Conservation (phyloP, 345 rosid genomes). For the Euphorbia tirucalli region DNA sequence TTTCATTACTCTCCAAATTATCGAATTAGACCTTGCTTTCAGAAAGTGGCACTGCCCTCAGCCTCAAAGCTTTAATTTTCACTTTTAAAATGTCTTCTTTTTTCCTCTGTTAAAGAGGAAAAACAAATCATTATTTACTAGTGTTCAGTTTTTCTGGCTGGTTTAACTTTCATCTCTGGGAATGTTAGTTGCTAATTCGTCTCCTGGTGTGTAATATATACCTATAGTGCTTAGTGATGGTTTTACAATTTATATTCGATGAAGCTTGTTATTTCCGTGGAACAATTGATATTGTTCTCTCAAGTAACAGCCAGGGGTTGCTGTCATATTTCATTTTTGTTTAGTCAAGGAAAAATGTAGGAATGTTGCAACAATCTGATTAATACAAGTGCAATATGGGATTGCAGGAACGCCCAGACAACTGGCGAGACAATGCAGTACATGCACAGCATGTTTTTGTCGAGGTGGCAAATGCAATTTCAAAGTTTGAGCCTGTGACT, state of each 20-base stretch:
- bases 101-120: no score
- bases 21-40: no score
- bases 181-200: no score
- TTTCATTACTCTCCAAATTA: no score
- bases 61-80: not conserved
- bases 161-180: no score
- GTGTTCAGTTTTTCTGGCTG: no score
- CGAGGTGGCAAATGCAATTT: constrained; percentile 71
- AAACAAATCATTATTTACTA: no score
- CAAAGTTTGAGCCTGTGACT: constrained; percentile 76
- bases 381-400: not conserved
- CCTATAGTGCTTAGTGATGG: not conserved
- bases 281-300: not conserved
- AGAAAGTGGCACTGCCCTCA: no score
- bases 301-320: not conserved
- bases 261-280: not conserved
- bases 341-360: not conserved
- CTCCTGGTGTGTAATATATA: not conserved
- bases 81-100: no score
- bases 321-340: not conserved
- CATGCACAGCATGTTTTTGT: constrained; percentile 59
- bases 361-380: not conserved
- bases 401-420: constrained; percentile 84
- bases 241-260: not conserved
- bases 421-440: constrained; percentile 71